Evolutionary conservation across 345 rosid species (phyloP), one percentile per base, ranked within the genome.

Genomic region (Anacardium occidentale): DNA sequence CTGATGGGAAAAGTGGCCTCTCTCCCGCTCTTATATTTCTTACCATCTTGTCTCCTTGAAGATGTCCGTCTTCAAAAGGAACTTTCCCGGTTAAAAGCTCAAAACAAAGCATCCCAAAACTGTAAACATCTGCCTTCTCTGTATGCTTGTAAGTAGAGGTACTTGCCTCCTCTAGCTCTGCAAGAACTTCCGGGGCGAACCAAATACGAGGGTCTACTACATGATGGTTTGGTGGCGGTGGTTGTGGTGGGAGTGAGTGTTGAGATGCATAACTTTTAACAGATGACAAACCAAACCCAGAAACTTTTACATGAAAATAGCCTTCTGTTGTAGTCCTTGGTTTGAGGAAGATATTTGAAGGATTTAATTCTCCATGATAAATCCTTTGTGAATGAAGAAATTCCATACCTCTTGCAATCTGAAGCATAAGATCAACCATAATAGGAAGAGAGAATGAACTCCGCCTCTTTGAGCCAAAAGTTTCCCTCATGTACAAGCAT

Each of bases 381-480:
- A 88, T 79, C 68, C 87, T 83, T 25, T 69, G 76, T 0, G 93
- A 84, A 53, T 95, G 99, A 22, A 95, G 91, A 80, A 82, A 95
- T 26, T 91, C 98, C 97, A 92, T 88, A 12, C 98, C 97, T 81
- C 99, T 81, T 0, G 98, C 96, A 66, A 95, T 86, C 74, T 95
- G 99, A 69, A 89, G 85, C 94, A 95, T 84, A 8, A 92, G 78
- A 75, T 95, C 99, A 11, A 92, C 86, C 18, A 87, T 86, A 26
- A 89, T 77, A 0, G 91, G 94, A 66, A 91, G 80, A 25, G 96
- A 78, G 75, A 88, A 83, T 70, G 84, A 65, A 52, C 83, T 72
- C 58, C 83, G 76, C 80, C 89, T 83, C 77, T 86, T 87, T 1
- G 94, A 83, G 54, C 92, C 88, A 60, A 89, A 78, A 48, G 83